Conservation (phyloP, 306 rosid genomes). For the Prunus davidiana region DNA sequence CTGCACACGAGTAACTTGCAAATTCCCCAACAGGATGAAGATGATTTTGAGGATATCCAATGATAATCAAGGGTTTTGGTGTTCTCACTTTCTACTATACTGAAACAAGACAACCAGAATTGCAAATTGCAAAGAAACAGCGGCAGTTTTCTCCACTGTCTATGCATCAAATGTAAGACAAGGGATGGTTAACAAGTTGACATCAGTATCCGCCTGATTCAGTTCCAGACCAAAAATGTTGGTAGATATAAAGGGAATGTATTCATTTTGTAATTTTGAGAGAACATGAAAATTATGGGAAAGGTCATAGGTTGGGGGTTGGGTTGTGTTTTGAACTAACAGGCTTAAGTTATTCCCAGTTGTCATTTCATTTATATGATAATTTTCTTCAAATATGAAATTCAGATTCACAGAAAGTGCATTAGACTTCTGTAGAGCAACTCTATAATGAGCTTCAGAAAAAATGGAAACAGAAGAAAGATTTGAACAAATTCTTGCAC, state of each 20-base stretch:
- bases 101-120: not conserved
- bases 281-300: not conserved
- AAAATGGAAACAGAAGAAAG: no score
- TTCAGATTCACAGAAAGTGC: no score
- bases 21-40: conserved; percentile 38
- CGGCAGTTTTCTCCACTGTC: not conserved
- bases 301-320: not conserved
- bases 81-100: not conserved
- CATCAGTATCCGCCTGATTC: not conserved
- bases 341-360: not conserved
- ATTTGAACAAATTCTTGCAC: no score
- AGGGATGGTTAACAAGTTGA: not conserved
- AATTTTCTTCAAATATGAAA: no score
- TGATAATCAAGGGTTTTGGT: conserved; percentile 20
- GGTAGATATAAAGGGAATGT: not conserved
- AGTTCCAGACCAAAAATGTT: not conserved
- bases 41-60: conserved; percentile 44
- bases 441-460: no score
- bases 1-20: conserved; percentile 34
- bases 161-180: not conserved
- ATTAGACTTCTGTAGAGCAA: no score
- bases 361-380: not conserved
- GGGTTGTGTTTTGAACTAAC: not conserved
- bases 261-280: not conserved
- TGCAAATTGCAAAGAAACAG: not conserved